Base-by-base conservation (phyloP, 331 rosid species). In the Phaseolus coccineus region DNA sequence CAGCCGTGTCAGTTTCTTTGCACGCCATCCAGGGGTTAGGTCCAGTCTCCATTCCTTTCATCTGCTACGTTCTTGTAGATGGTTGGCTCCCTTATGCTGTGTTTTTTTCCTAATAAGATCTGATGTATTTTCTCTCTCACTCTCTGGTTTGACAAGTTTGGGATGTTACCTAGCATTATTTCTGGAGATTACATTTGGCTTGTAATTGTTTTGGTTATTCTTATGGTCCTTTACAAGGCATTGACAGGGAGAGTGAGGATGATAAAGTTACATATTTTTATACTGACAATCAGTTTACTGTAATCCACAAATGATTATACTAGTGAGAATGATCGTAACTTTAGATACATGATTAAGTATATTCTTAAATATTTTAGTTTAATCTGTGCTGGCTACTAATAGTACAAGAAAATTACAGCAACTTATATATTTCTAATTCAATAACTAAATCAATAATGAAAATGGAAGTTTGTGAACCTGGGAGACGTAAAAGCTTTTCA, bases 401-500 rank as follows among this genome's bases (percentile, higher is more conserved):
- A 56, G 24, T 40, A 66, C 65, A 73, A 37, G 31, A 73, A 46
- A 28, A 31, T 62, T 40, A 28, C 37, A n/a, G 50, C 74, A 66
- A 52, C 24, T 39, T 58, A 44, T 2, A 69, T 22, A 24, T 24
- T 70, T 68, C 10, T 35, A 61, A 37, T 47, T 39, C 59, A 73
- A 44, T 12, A 57, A 76, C 55, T 44, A 33, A 80, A 87, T 44
- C 35, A 69, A 46, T 15, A 80, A 70, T 56, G 55, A 56, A 42
- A 35, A 83, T 51, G 65, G 62, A 68, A 72, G 52, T 37, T 72
- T 8, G n/a, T 13, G 74, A 80, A 93, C 98, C 98, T 91, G 95
- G 83, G 73, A 88, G 71, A 39, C 69, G 89, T 83, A 74, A 68
- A 6, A 42, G 84, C 80, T 86, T 82, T 85, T 90, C 91, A 62